phyloP scores from a whole-genome alignment of 2,329 filamentous ascomycete genomes.

The Akanthomyces muscarius region DNA sequence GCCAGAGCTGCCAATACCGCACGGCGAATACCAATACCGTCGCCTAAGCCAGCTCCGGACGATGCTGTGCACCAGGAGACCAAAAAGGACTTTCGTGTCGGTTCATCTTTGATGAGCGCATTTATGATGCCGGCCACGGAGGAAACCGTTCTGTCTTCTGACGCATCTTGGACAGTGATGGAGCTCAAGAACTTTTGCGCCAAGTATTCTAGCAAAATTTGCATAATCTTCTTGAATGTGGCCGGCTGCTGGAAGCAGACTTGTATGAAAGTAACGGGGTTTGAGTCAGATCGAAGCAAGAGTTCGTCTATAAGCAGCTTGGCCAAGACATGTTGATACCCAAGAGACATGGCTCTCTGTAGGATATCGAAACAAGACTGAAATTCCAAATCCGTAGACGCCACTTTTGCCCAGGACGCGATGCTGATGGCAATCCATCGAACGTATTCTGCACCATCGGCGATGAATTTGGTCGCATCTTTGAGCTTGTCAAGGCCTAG shows the following conservation, averaged over 20 bases:
- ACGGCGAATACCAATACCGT: slow-evolving; percentile 61
- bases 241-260: slow-evolving; percentile 29
- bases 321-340: slow-evolving; percentile 55
- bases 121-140: slow-evolving; percentile 57
- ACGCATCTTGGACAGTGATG: slow-evolving; percentile 30
- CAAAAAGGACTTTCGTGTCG: slow-evolving; percentile 50
- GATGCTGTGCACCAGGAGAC: slow-evolving; percentile 62
- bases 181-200: slow-evolving; percentile 42
- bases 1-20: slow-evolving; percentile 58
- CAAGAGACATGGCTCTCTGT: slow-evolving; percentile 62
- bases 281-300: slow-evolving; percentile 29
- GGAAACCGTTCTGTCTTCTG: slow-evolving; percentile 41
- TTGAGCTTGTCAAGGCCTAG: slow-evolving; percentile 34
- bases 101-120: slow-evolving; percentile 43
- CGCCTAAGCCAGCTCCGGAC: slow-evolving; percentile 61
- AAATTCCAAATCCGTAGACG: slow-evolving; percentile 32
- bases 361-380: slow-evolving; percentile 46
- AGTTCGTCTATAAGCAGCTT: slow-evolving; percentile 34
- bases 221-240: slow-evolving; percentile 26
- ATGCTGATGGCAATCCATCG: slow-evolving; percentile 69
- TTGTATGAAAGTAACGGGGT: slow-evolving; percentile 26
- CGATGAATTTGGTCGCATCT: slow-evolving; percentile 51
- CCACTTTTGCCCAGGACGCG: slow-evolving; percentile 37
- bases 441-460: slow-evolving; percentile 60
- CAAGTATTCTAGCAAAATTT: slow-evolving; percentile 36